Percentiles rank a stretch among this genome's conserved stretches.
Conservation (phyloP, 768 basidiomycete species). For the Suillus clintonianus region DNA sequence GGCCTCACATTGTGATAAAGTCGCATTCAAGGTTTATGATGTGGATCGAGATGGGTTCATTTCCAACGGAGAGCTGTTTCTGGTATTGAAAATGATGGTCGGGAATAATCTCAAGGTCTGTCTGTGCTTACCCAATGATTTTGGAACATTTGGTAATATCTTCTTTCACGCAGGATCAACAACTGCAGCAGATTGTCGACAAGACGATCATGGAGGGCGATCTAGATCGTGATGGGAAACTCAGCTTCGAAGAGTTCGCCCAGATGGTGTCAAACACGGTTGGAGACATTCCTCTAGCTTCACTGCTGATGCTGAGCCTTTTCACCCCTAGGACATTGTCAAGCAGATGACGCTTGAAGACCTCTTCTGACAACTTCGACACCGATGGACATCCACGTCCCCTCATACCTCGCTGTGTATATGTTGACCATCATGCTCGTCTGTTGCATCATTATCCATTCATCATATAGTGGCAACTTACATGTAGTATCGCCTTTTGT, state of each 20-base stretch:
- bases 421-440: background rate
- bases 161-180: conserved; percentile 71
- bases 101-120: conserved; percentile 94
- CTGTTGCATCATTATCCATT: conserved; percentile 1
- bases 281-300: conserved; percentile 22
- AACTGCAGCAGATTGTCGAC: conserved; percentile 98
- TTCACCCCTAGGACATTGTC: conserved; percentile 78
- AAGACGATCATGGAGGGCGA: conserved; percentile 99
- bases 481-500: conserved; percentile 4
- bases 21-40: conserved; percentile 99
- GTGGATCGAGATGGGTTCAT: conserved; percentile 98
- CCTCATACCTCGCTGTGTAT: conserved; percentile 1
- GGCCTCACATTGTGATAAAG: conserved; percentile 41
- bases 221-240: conserved; percentile 95
- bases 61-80: conserved; percentile 97
- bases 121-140: background rate
- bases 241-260: conserved; percentile 96
- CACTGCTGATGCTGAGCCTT: conserved; percentile 8
- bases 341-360: conserved; percentile 99
- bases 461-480: conserved; percentile 4
- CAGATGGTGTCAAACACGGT: conserved; percentile 97
- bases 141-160: background rate
- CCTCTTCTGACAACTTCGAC: conserved; percentile 41
- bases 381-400: background rate
- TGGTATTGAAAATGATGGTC: conserved; percentile 99